phyloP scores from a whole-genome alignment of 495 filamentous ascomycete genomes.

The Aspergillus kassunensis region DNA sequence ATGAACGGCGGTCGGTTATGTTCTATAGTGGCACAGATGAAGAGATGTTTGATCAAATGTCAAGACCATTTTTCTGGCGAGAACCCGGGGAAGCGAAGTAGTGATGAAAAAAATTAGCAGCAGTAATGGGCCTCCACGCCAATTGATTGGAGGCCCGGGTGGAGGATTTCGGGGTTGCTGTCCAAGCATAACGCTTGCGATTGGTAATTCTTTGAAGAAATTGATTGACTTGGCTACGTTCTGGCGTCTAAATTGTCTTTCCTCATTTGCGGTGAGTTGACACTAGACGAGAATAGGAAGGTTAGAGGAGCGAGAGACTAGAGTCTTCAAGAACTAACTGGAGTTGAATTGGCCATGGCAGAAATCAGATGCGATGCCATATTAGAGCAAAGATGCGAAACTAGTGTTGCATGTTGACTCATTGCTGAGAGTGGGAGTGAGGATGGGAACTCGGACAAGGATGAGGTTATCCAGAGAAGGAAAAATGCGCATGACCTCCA shows the following conservation, averaged over 20 bases:
- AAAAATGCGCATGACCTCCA: too few relatives aligned
- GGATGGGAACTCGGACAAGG: too few relatives aligned
- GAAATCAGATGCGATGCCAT: too few relatives aligned
- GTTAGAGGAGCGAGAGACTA: constrained; percentile 4
- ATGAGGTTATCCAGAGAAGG: neutral
- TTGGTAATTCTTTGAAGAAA: constrained; percentile 5
- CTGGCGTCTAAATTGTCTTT: neutral
- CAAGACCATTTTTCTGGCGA: neutral
- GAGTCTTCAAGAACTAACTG: neutral
- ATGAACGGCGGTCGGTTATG: too few relatives aligned
- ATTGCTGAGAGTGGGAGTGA: too few relatives aligned
- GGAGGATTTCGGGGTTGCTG: constrained; percentile 2
- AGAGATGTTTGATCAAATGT: neutral
- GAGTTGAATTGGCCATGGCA: neutral
- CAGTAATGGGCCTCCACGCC: neutral
- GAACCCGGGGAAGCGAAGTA: neutral
- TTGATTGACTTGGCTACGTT: neutral
- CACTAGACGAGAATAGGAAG: constrained; percentile 21
- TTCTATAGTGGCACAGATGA: neutral
- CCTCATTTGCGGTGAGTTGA: neutral
- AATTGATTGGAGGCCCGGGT: constrained; percentile 1
- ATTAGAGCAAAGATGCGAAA: neutral
- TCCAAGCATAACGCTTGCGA: constrained; percentile 6
- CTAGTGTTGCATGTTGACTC: too few relatives aligned
- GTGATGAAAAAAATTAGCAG: neutral